Conservation (phyloP, 805 yeast species). For the Myxozyma neotropica region DNA sequence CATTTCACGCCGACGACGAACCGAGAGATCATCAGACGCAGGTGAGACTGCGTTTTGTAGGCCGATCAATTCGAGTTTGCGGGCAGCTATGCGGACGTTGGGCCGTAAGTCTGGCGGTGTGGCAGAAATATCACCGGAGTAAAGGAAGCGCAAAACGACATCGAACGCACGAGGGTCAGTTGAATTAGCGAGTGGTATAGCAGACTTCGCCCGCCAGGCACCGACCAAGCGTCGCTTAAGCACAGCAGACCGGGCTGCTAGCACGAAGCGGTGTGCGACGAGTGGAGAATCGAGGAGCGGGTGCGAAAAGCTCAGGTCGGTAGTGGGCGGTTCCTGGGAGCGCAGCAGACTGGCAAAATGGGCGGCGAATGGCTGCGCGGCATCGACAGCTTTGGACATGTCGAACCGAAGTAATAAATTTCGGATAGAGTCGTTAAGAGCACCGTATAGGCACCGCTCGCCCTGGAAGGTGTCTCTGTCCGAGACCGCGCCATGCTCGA, state of each 20-base stretch:
- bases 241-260: slow-evolving; percentile 40
- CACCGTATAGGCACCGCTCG: slow-evolving; percentile 76
- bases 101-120: slow-evolving; percentile 33
- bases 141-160: slow-evolving; percentile 42
- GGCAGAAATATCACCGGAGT: slow-evolving; percentile 47
- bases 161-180: slow-evolving; percentile 38
- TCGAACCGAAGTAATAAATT: slow-evolving; percentile 60
- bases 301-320: slow-evolving; percentile 35
- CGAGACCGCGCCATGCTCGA: slow-evolving; percentile 72
- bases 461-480: slow-evolving; percentile 84
- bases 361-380: slow-evolving; percentile 70
- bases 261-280: slow-evolving; percentile 37
- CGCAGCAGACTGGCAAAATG: slow-evolving; percentile 57
- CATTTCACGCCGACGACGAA: slow-evolving; percentile 42
- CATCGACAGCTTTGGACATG: slow-evolving; percentile 67
- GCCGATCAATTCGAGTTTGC: slow-evolving; percentile 43
- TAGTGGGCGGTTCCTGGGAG: slow-evolving; percentile 34
- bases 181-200: slow-evolving; percentile 35
- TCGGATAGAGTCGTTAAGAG: slow-evolving; percentile 67
- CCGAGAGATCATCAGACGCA: slow-evolving; percentile 38
- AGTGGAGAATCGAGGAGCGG: slow-evolving; percentile 8
- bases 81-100: slow-evolving; percentile 42
- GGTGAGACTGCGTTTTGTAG: slow-evolving; percentile 45
- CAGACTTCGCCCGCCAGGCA: slow-evolving; percentile 37
- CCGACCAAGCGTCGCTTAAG: slow-evolving; percentile 38